Evolutionary conservation across 2,329 filamentous ascomycete genomes (phyloP).

Genomic region (Ascochyta koolunga): DNA sequence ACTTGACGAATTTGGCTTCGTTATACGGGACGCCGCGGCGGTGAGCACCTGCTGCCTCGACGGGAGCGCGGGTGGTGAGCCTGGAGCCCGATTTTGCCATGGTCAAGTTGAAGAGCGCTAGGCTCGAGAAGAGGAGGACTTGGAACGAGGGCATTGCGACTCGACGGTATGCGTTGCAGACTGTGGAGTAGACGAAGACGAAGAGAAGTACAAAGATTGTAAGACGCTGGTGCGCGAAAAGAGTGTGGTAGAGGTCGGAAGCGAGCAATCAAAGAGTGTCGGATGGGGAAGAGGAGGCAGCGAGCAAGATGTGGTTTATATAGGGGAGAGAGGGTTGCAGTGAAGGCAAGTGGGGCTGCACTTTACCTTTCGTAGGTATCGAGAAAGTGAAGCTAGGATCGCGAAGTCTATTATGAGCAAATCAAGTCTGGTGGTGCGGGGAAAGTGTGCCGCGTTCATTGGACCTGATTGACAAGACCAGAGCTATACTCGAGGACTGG

Average conservation of each 20-base stretch:
- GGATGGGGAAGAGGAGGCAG: not conserved
- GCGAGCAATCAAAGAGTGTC: not conserved
- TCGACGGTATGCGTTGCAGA: not conserved
- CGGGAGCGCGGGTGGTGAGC: not conserved
- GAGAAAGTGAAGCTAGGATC: not conserved
- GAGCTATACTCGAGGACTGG: not conserved
- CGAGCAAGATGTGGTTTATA: not conserved
- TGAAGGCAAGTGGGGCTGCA: not conserved
- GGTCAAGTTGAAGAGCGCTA: not conserved
- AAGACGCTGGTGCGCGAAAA: not conserved
- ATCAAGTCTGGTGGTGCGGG: not conserved
- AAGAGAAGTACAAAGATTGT: not conserved
- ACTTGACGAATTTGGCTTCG: constrained; percentile 55
- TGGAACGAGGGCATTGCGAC: not conserved
- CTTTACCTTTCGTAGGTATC: not conserved
- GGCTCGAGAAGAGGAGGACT: not conserved
- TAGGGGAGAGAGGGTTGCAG: not conserved
- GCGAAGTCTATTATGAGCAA: too few species aligned
- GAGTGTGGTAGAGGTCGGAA: not conserved
- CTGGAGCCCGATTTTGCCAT: not conserved
- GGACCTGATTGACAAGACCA: not conserved
- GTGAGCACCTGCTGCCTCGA: constrained; percentile 46
- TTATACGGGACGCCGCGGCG: constrained; percentile 71
- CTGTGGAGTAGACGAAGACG: not conserved
- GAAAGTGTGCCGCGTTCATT: not conserved